Base-by-base conservation (phyloP, 2,329 filamentous ascomycete species). In the Neophaeococcomyces aloes region DNA sequence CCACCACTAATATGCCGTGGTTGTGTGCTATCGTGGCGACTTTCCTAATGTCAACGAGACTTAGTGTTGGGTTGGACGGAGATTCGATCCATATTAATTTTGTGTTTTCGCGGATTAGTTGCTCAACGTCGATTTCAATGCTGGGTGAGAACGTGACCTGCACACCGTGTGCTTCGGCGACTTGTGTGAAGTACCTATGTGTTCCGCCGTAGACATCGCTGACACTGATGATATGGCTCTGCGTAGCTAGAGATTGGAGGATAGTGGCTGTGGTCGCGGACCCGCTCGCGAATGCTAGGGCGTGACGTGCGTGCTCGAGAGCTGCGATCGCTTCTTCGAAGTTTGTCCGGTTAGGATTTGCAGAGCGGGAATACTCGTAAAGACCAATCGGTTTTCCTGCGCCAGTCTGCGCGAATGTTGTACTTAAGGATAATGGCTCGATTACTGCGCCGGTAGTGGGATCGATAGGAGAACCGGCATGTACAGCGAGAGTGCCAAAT, bases 181-280 rank as follows among this genome's bases (percentile, higher is more conserved):
- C 91, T 69, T 95, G 88, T 53, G 91, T 98, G 72, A 98, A 98
- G 72, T 98, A 98, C 59, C 91, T 78, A 70, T 98, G 91, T 32
- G 91, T 98, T 56, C 91, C 91, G 56, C 91, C 91, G 65, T 98
- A 98, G 57, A 98, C 88, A 64, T 98, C 91, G 35, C 23, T 27
- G 87, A 94, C 37, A 98, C 86, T 49, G 87, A 98, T 81, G 58
- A 98, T 86, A 68, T 98, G 91, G 37, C 86, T 91, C 50, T 87
- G 88, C 10, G 83, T 75, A 18, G 89, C 87, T 46, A 98, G 77
- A 55, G 85, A 91, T 69, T 96, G 91, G 46, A 98, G 78, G 59
- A 98, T 86, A 56, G 78, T 86, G 48, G 91, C 89, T 1, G 91
- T 98, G 43, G 91, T 87, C 33, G 91, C 89, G 54, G 86, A 94